A percentile compares a stretch with the other conserved stretches of the same genome.
Conservation (phyloP, 1,284 basidiomycete genomes). For the Cryptococcus sp. region DNA sequence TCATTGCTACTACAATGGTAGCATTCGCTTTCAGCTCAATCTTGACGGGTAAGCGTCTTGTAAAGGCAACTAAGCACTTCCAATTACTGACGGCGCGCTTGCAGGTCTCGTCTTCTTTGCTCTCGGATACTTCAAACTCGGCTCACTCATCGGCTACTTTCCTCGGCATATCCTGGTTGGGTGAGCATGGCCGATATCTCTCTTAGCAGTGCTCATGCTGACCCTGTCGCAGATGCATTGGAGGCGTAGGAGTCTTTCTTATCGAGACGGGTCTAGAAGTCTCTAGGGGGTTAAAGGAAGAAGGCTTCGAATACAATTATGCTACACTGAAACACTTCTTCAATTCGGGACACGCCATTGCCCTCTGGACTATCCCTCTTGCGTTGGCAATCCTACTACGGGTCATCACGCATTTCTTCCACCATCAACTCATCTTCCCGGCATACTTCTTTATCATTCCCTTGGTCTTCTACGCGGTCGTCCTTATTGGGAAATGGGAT, state of each 20-base stretch:
- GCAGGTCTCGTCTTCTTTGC: slow-evolving; percentile 78
- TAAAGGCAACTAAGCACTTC: slow-evolving; percentile 21
- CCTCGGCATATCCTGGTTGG: slow-evolving; percentile 93
- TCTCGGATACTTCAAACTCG: slow-evolving; percentile 81
- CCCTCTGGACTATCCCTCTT: slow-evolving; percentile 75
- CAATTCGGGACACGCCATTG: slow-evolving; percentile 63
- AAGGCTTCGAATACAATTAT: slow-evolving; percentile 70
- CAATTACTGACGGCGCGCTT: background rate
- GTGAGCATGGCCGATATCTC: slow-evolving; percentile 49
- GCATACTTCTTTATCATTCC: slow-evolving; percentile 86
- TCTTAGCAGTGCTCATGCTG: background rate
- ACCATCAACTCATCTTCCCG: slow-evolving; percentile 91
- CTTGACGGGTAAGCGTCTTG: slow-evolving; percentile 69
- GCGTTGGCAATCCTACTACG: slow-evolving; percentile 75
- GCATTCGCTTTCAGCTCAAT: slow-evolving; percentile 87
- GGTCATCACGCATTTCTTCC: slow-evolving; percentile 74
- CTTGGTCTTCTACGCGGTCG: slow-evolving; percentile 77
- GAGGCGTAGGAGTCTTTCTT: slow-evolving; percentile 92
- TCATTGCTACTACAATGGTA: slow-evolving; percentile 88
- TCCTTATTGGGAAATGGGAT: slow-evolving; percentile 66
- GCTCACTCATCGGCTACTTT: slow-evolving; percentile 90
- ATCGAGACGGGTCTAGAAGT: slow-evolving; percentile 86
- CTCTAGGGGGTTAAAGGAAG: slow-evolving; percentile 78
- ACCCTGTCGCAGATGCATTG: slow-evolving; percentile 70
- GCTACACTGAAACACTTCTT: slow-evolving; percentile 64